phyloP scores from a whole-genome alignment of 1,284 basidiomycete species.

The Irpex lacteus region DNA sequence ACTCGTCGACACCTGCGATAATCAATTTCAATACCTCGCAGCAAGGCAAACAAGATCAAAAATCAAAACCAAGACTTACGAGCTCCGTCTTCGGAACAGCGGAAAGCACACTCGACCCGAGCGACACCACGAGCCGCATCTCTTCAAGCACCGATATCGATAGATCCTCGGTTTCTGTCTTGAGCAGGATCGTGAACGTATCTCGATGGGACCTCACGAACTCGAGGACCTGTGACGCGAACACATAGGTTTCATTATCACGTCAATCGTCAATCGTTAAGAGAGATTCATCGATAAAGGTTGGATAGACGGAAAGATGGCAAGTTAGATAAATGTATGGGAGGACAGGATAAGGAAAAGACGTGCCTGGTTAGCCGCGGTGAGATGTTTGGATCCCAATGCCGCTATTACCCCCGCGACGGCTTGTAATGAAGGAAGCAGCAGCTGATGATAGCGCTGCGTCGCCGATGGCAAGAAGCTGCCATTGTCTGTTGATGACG shows the following conservation, averaged over 20 bases:
- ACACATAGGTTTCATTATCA: not conserved
- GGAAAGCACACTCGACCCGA: slow-evolving; percentile 67
- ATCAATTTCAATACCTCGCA: not conserved
- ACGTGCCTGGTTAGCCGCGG: slow-evolving; percentile 64
- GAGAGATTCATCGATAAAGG: too few relatives aligned
- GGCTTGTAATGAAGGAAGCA: slow-evolving; percentile 84
- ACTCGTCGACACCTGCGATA: slow-evolving; percentile 53
- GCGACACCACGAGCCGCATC: slow-evolving; percentile 69
- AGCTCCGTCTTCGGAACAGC: slow-evolving; percentile 75
- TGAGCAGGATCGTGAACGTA: slow-evolving; percentile 76
- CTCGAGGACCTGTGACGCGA: slow-evolving; percentile 54
- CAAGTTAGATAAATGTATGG: not conserved
- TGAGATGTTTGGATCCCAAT: slow-evolving; percentile 61
- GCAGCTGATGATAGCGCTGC: slow-evolving; percentile 85
- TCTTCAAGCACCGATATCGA: slow-evolving; percentile 71
- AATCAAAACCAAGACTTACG: slow-evolving; percentile 39
- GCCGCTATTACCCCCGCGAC: slow-evolving; percentile 69
- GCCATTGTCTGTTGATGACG: slow-evolving; percentile 59
- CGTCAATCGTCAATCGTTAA: not conserved
- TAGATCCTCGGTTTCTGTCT: slow-evolving; percentile 65
- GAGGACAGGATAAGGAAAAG: not conserved
- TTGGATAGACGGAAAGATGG: too few relatives aligned
- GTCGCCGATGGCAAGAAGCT: slow-evolving; percentile 86
- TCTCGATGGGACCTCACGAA: slow-evolving; percentile 80
- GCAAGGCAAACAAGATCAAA: not conserved